Evolutionary conservation across 2,329 filamentous ascomycete genomes (phyloP), one percentile per base, ranked within the genome.

Genomic region (Colletotrichum sp.): DNA sequence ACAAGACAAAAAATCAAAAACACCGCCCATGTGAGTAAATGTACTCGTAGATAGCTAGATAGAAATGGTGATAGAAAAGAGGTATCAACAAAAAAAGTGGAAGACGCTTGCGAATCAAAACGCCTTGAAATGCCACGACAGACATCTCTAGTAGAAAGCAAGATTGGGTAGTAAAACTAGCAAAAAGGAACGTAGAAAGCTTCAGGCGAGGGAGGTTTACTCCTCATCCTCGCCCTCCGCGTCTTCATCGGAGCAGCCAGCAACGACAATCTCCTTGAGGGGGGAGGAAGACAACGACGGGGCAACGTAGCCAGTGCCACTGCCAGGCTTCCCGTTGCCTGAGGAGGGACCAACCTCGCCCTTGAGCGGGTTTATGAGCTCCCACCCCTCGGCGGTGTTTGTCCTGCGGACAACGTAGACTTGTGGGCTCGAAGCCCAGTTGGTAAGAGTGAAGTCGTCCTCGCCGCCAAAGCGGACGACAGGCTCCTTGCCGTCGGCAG

Each of bases 391-490:
- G 9, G 32, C 61, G 3, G 36, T 71, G 24, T 68, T 61, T 2
- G 78, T 78, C 34, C 68, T 68, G 48, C 74, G 74, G 52, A 88
- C 84, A 48, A 88, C 85, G 6, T 80, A 82, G 18, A 88, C 86
- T 3, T 82, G 81, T 6, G 78, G 76, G 43, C 78, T 79, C 13
- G 81, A 82, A 1, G 86, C 86, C 87, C 87, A 89, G 3, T 81
- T 71, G 0, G 82, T 85, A n/a, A 89, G 80, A 1, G 83, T 84
- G 4, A 75, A 65, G 72, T 89, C 87, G 4, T 79, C 77, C 21
- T 77, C 77, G 5, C 85, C 85, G 5, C 87, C 87, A 78, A 88
- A 88, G 15, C 78, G 69, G 0, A 88, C 82, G 1, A 72, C 67
- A 2, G 78, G 74, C 76, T 82, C 81, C 39, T 80, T 77, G 12